Conservation (phyloP, 225 moss, liverwort and hornwort species). For the Marchantia polymorpha region DNA sequence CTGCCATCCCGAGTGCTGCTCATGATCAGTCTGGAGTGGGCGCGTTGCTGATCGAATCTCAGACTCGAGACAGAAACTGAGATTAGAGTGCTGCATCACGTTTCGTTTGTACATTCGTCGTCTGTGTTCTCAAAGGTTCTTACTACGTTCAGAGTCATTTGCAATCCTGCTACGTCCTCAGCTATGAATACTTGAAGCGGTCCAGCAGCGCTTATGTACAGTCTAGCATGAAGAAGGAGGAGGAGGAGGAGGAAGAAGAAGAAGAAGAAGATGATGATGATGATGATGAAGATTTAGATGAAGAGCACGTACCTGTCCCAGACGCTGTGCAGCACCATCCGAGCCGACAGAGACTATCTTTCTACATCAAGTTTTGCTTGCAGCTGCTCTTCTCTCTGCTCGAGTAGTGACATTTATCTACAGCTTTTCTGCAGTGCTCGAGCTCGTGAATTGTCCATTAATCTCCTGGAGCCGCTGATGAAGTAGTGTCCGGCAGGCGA, state of each 20-base stretch:
- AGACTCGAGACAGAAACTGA: background rate
- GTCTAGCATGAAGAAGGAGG: background rate
- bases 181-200: background rate
- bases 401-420: background rate
- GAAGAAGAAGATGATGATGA: no score
- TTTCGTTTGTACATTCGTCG: background rate
- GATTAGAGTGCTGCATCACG: background rate
- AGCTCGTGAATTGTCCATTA: no score
- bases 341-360: background rate
- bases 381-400: background rate
- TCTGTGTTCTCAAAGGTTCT: background rate
- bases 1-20: background rate
- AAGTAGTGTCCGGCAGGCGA: background rate
- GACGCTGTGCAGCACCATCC: background rate
- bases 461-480: no score
- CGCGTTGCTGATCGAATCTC: background rate
- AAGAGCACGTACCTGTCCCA: background rate
- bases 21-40: constrained; percentile 4
- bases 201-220: background rate
- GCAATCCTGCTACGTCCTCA: background rate
- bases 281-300: background rate
- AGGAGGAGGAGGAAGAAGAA: no score
- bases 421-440: no score
- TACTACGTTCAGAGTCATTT: background rate
- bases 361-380: constrained; percentile 2